A percentile compares a stretch with the other conserved stretches of the same genome.
Evolutionary conservation across 176 grass and related monocot genomes (phyloP).

Genomic region (Ensete ventricosum): DNA sequence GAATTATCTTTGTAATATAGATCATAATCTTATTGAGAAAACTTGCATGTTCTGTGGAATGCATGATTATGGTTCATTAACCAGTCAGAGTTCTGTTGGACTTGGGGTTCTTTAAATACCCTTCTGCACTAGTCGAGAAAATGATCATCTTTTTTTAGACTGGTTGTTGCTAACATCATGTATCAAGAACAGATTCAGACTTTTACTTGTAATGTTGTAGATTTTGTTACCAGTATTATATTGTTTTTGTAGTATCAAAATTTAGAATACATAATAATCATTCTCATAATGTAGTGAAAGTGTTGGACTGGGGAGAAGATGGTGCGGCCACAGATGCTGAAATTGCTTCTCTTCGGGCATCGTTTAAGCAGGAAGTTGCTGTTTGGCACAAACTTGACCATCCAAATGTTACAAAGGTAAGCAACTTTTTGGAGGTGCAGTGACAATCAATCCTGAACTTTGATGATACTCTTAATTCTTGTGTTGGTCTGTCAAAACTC

Average conservation of each 20-base stretch:
- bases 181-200: no score
- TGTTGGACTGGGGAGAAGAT: constrained; percentile 77
- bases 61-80: no score
- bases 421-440: not conserved
- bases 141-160: no score
- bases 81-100: no score
- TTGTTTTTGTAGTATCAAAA: not conserved
- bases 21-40: no score
- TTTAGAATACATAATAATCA: not conserved
- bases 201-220: no score
- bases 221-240: no score
- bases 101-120: no score
- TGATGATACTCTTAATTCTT: not conserved
- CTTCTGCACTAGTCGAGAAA: no score
- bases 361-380: constrained; percentile 57
- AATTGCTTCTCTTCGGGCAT: constrained; percentile 34
- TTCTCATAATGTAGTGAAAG: constrained; percentile 38
- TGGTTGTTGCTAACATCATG: no score
- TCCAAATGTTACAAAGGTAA: constrained; percentile 72
- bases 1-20: no score
- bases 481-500: not conserved
- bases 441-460: not conserved
- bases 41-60: no score
- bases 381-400: constrained; percentile 69
- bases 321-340: constrained; percentile 41